Percentiles rank a stretch among this genome's conserved stretches.
Evolutionary conservation across 345 rosid genomes (phyloP).

Genomic region (Moricandia arvensis): DNA sequence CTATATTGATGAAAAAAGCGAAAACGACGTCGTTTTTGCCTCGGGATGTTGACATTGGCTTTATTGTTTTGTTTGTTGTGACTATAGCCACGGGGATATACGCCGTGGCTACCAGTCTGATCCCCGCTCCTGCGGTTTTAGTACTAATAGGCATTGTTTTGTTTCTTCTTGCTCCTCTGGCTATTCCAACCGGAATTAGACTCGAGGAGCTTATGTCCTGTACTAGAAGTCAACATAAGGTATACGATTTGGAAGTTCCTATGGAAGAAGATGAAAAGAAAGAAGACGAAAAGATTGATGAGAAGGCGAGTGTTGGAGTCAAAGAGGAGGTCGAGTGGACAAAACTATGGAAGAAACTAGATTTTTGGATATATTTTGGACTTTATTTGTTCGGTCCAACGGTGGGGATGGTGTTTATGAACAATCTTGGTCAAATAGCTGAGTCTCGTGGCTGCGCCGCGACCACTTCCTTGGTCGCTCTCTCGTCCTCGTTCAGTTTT

Average conservation of each 20-base stretch:
- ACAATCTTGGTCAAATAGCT: conserved; percentile 89
- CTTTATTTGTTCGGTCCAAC: conserved; percentile 84
- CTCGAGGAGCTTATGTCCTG: conserved; percentile 6
- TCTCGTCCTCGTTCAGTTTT: conserved; percentile 82
- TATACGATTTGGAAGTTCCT: conserved; percentile 39
- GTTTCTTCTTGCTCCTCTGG: conserved; percentile 51
- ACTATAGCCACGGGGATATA: conserved; percentile 68
- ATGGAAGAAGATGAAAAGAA: conserved; percentile 13
- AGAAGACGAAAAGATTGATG: conserved; percentile 12
- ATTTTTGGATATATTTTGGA: conserved; percentile 77
- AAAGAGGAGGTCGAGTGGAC: conserved; percentile 70
- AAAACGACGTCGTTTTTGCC: neutral
- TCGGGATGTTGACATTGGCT: conserved; percentile 32
- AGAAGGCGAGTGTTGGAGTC: conserved; percentile 20
- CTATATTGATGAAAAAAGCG: conserved; percentile 36
- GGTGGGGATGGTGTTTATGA: conserved; percentile 68
- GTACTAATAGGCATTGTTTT: conserved; percentile 47
- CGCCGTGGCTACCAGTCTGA: conserved; percentile 59
- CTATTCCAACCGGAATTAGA: conserved; percentile 44
- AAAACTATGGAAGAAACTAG: conserved; percentile 52
- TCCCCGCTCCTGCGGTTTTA: conserved; percentile 36
- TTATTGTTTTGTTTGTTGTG: conserved; percentile 44
- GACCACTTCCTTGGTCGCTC: conserved; percentile 59
- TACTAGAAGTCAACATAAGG: conserved; percentile 17
- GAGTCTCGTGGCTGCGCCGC: conserved; percentile 68